Evolutionary conservation across 768 basidiomycete genomes (phyloP).

Genomic region (Psilocybe azurescens): DNA sequence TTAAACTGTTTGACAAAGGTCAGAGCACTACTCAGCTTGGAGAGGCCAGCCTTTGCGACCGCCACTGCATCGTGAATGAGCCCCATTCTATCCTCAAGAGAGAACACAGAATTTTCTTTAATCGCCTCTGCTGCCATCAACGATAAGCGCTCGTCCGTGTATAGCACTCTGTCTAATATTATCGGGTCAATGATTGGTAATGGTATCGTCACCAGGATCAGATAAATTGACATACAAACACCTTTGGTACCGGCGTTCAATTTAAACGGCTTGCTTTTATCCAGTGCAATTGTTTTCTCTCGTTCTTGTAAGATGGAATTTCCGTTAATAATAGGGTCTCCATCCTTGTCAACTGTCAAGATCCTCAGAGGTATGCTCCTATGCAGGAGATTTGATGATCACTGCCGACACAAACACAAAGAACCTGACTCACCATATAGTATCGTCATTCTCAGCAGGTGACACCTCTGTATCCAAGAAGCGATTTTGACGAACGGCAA

Average conservation of each 20-base stretch:
- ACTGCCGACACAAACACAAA: not conserved
- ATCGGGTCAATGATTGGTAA: not conserved
- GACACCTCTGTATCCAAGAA: constrained; percentile 82
- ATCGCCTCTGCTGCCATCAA: constrained; percentile 83
- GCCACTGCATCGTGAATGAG: constrained; percentile 84
- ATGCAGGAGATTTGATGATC: not conserved
- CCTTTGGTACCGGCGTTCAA: constrained; percentile 89
- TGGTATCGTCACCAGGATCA: not conserved
- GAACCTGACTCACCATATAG: constrained; percentile 69
- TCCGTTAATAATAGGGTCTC: constrained; percentile 64
- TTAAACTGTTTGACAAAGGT: constrained; percentile 71
- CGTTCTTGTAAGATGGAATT: constrained; percentile 69
- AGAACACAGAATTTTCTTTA: constrained; percentile 65
- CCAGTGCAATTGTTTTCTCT: constrained; percentile 70
- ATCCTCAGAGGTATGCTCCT: constrained; percentile 86
- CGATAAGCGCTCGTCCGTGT: constrained; percentile 77
- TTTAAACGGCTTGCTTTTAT: constrained; percentile 83
- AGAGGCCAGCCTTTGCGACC: constrained; percentile 83
- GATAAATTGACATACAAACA: constrained; percentile 67
- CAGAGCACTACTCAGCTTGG: constrained; percentile 77
- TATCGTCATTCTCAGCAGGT: constrained; percentile 83
- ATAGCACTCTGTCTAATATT: constrained; percentile 78
- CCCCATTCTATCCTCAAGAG: constrained; percentile 89
- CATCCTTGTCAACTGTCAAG: constrained; percentile 54
- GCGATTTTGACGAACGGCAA: constrained; percentile 86